A percentile compares a stretch with the other conserved stretches of the same genome.
Conservation (phyloP, 805 yeast genomes). For the Candida vartiovaarae region DNA sequence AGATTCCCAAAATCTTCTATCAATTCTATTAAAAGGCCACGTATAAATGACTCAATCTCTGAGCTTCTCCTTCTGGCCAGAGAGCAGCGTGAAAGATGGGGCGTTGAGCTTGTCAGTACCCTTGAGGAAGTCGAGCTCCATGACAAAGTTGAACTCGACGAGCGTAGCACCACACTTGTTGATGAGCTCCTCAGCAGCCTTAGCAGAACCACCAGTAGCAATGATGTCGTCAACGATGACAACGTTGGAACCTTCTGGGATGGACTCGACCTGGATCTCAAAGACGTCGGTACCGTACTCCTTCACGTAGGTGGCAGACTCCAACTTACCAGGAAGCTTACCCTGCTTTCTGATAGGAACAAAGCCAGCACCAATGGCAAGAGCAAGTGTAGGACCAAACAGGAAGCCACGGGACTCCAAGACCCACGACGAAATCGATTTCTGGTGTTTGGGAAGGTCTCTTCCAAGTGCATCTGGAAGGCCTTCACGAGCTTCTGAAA, state of each 20-base stretch:
- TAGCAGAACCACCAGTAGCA: conserved; percentile 97
- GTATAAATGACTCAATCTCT: conserved; percentile 13
- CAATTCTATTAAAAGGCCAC: neutral
- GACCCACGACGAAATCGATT: conserved; percentile 88
- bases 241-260: conserved; percentile 75
- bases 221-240: conserved; percentile 91
- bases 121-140: conserved; percentile 92
- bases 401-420: conserved; percentile 96
- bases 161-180: conserved; percentile 60
- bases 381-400: conserved; percentile 93
- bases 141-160: conserved; percentile 76
- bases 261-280: conserved; percentile 79
- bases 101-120: conserved; percentile 85
- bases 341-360: conserved; percentile 95
- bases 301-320: conserved; percentile 67
- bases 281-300: conserved; percentile 91
- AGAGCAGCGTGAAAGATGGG: conserved; percentile 83
- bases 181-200: conserved; percentile 86
- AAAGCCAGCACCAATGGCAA: conserved; percentile 83
- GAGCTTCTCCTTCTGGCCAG: conserved; percentile 63
- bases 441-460: conserved; percentile 43
- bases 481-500: conserved; percentile 80
- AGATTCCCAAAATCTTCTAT: no score
- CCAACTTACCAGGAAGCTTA: conserved; percentile 83
- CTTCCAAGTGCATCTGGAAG: conserved; percentile 65